Evolutionary conservation across 768 basidiomycete species (phyloP).

Genomic region (Pleurotus cornucopiae): DNA sequence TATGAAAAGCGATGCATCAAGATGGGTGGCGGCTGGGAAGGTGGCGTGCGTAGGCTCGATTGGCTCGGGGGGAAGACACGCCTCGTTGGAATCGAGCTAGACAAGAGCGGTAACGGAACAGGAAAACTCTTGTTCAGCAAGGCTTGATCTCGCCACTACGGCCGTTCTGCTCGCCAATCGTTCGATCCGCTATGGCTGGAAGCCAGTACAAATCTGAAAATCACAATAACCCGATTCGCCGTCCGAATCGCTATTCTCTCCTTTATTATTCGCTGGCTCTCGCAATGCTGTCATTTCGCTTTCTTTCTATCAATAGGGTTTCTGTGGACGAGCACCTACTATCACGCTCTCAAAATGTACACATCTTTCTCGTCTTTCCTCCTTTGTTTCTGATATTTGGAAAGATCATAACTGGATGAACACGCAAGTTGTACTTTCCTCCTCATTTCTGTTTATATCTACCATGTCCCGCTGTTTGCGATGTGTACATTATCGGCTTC

Average conservation of each 20-base stretch:
- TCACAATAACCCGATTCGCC: not conserved
- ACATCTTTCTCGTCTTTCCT: no score
- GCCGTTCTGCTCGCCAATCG: not conserved
- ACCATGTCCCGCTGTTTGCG: no score
- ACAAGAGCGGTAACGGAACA: slow-evolving; percentile 34
- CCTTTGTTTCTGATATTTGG: not conserved
- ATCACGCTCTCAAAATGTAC: not conserved
- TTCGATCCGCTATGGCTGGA: no score
- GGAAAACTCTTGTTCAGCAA: slow-evolving; percentile 45
- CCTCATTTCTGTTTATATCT: not conserved
- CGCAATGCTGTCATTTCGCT: not conserved
- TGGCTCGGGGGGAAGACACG: slow-evolving; percentile 60
- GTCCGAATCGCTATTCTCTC: not conserved
- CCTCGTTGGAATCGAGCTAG: slow-evolving; percentile 58
- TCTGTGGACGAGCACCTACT: not conserved
- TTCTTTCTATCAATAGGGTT: not conserved
- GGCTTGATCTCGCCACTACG: not conserved
- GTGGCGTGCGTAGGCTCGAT: slow-evolving; percentile 64
- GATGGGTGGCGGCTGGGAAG: slow-evolving; percentile 64
- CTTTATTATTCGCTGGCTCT: not conserved
- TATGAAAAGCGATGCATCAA: slow-evolving; percentile 60
- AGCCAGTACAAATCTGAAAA: not conserved
- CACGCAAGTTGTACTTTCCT: not conserved
- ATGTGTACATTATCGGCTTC: no score
- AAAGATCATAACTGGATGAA: not conserved